A percentile compares a stretch with the other conserved stretches of the same genome.
These are phyloP conservation scores for Colletotrichum australisinense DNA, from an alignment of 2,329 filamentous ascomycete genomes.

Conservation along the genomic window DNA sequence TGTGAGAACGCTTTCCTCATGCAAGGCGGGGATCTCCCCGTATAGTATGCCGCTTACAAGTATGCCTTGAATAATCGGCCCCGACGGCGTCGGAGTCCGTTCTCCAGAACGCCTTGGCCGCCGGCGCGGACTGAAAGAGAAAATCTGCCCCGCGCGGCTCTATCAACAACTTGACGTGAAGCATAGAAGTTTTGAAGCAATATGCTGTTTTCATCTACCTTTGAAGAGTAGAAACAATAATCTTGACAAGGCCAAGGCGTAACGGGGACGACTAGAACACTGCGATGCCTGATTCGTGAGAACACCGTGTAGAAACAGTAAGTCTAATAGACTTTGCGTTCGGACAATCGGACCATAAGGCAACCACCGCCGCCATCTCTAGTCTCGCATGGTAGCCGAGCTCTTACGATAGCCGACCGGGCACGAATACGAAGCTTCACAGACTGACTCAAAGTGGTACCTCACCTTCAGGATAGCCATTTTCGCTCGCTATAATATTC, in stretches of 20 bases:
- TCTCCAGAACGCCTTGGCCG: neutral
- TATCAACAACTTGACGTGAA: neutral
- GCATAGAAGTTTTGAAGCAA: neutral
- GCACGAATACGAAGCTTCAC: neutral
- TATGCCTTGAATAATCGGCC: neutral
- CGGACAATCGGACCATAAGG: neutral
- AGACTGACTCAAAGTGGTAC: too few relatives aligned
- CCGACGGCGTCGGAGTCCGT: neutral
- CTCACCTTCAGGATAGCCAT: neutral
- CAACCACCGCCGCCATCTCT: neutral
- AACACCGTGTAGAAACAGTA: neutral
- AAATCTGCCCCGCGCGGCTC: neutral
- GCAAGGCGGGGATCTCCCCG: neutral
- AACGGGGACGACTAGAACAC: neutral
- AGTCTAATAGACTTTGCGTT: neutral
- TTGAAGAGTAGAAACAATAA: neutral
- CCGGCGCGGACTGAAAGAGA: neutral
- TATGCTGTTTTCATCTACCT: neutral
- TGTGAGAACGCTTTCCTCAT: neutral
- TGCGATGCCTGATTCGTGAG: neutral
- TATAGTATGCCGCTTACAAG: too few relatives aligned
- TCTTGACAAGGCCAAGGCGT: neutral
- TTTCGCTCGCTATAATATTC: neutral
- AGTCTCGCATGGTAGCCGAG: neutral
- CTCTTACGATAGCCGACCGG: too few relatives aligned